phyloP scores from a whole-genome alignment of 805 yeast genomes.

The Kuraishia floccosa region DNA sequence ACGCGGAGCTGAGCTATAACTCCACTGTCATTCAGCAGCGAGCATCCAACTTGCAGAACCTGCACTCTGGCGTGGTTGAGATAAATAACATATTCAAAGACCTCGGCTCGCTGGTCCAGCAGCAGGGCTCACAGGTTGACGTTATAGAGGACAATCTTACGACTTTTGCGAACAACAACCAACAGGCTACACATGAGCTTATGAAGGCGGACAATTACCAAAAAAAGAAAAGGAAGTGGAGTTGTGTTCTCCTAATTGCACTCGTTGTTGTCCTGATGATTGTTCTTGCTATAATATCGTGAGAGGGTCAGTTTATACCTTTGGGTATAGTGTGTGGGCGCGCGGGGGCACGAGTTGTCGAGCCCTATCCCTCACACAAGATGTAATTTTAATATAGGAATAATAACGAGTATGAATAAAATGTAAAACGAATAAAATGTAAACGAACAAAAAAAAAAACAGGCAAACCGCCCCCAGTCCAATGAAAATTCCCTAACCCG shows the following conservation, averaged over 20 bases:
- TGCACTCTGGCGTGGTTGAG: conserved; percentile 71
- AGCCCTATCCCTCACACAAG: too few species aligned
- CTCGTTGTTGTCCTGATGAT: conserved; percentile 47
- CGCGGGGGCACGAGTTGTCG: too few species aligned
- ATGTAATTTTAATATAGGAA: too few species aligned
- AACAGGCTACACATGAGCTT: conserved; percentile 61
- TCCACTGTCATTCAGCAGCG: conserved; percentile 58
- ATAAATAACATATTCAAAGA: conserved; percentile 81
- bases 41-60: conserved; percentile 57
- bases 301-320: too few species aligned
- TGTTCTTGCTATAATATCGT: conserved; percentile 42
- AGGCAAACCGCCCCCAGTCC: too few species aligned
- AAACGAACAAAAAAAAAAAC: too few species aligned
- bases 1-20: conserved; percentile 54
- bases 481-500: too few species aligned
- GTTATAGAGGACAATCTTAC: conserved; percentile 73
- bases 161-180: conserved; percentile 50
- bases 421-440: too few species aligned
- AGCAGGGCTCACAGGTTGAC: conserved; percentile 81
- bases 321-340: too few species aligned
- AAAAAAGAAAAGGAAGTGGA: conserved; percentile 58
- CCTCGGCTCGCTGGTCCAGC: conserved; percentile 62
- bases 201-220: conserved; percentile 69
- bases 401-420: too few species aligned
- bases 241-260: conserved; percentile 51